Percentiles rank a stretch among this genome's conserved stretches.
These are phyloP conservation scores for Cystofilobasidium capitatum DNA, from an alignment of 768 basidiomycete genomes.

Conservation along the genomic window DNA sequence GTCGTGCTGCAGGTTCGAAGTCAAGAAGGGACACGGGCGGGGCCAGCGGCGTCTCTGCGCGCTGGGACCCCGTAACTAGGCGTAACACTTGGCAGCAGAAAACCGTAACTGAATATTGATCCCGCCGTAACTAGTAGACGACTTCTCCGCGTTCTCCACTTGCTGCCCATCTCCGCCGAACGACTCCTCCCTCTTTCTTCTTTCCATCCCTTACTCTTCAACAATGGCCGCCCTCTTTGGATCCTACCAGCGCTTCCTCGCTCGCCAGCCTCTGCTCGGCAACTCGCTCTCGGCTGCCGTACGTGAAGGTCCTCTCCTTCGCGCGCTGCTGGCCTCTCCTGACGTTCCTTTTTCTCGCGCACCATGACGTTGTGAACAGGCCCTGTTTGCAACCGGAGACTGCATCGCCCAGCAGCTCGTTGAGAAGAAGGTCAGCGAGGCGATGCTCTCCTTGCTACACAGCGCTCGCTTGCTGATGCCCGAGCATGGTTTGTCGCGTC, in stretches of 20 bases:
- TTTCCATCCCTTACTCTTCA: neutral
- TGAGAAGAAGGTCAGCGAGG: constrained; percentile 23
- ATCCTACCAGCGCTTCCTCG: constrained; percentile 26
- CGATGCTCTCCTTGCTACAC: neutral
- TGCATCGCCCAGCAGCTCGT: constrained; percentile 26
- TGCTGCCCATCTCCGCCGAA: no score
- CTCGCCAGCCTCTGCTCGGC: constrained; percentile 18
- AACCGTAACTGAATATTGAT: no score
- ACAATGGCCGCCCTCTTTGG: constrained; percentile 20
- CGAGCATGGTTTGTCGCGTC: neutral
- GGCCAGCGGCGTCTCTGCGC: no score
- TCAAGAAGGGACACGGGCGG: no score
- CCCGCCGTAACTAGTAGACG: no score
- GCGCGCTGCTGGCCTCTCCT: neutral
- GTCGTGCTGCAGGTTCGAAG: no score
- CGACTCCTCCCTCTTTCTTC: neutral
- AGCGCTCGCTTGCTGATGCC: neutral
- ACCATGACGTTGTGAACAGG: constrained; percentile 14
- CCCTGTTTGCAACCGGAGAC: constrained; percentile 26
- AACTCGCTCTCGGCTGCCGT: constrained; percentile 25
- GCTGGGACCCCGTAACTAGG: no score
- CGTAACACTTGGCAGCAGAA: no score
- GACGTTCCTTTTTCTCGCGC: neutral
- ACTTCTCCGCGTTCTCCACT: no score
- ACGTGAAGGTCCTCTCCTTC: neutral